Base-by-base conservation (phyloP, 768 basidiomycete genomes). In the Paxillus involutus region DNA sequence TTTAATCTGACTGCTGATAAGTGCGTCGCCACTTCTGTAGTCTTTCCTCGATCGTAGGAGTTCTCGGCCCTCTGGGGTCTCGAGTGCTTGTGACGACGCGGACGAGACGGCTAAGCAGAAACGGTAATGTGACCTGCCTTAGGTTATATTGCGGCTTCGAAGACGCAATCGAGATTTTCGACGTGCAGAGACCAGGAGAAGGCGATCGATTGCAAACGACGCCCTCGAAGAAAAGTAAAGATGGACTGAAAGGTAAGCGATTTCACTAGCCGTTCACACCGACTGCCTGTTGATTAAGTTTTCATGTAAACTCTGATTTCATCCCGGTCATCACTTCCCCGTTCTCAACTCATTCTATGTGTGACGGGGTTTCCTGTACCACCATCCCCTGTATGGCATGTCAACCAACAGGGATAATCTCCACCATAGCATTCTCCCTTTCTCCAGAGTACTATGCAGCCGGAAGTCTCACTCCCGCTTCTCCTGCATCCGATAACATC, bases 61-160 rank as follows among this genome's bases (percentile, higher is more conserved):
- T 45, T 16, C 6, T 7, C 8, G 19, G n/a, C 2, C n/a, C 19
- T 16, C 1, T 48, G 30, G 12, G 4, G 8, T 40, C 26, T 26
- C 4, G 26, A 26, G 26, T 26, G 26, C 26, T 26, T 26, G 26
- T 26, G 4, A 13, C 17, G 11, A 32, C 33, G 44, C 5, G 26
- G 17, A 17, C 30, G 14, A 43, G 37, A 13, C 17, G 19, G 11
- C 17, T 6, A 2, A 40, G 17, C 16, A 29, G 13, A 26, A 37
- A 39, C 44, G 12, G 17, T 52, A 9, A 33, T 19, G 11, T 37
- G 7, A 32, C 2, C 29, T 4, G 40, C 41, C 26, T 26, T 13
- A 62, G 92, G 60, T 68, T 96, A 3, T 96, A 93, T 68, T 94
- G 94, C 64, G 92, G 93, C 0, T 89, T 88, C 55, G 87, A 92